phyloP scores from a whole-genome alignment of 2,329 filamentous ascomycete species.

The Plenodomus lindquistii region DNA sequence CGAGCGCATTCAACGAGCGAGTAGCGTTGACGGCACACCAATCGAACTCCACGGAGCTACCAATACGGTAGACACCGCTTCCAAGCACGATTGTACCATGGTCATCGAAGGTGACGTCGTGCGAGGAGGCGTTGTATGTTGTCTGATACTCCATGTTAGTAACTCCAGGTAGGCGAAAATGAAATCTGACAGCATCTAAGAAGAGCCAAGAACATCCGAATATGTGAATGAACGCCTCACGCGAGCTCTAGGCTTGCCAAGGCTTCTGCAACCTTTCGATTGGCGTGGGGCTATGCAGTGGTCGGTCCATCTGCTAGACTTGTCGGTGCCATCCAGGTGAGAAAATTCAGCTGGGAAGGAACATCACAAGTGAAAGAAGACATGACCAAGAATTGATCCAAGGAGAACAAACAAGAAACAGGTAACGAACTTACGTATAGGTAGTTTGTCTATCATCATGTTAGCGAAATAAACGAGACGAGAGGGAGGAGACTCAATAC shows the following conservation, averaged over 20 bases:
- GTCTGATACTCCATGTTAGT: slow-evolving; percentile 68
- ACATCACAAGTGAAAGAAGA: no score
- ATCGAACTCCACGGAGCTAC: slow-evolving; percentile 97
- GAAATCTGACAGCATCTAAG: no score
- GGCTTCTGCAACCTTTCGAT: no score
- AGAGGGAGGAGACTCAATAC: neutral
- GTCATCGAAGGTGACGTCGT: slow-evolving; percentile 93
- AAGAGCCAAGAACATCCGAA: no score
- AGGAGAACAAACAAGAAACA: no score
- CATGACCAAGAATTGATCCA: neutral
- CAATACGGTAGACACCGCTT: slow-evolving; percentile 95
- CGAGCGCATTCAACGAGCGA: slow-evolving; percentile 78
- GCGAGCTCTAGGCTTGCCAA: no score
- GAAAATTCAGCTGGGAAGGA: no score
- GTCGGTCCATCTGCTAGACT: no score
- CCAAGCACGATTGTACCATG: slow-evolving; percentile 88
- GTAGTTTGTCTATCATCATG: neutral
- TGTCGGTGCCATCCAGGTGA: no score
- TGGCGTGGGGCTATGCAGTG: no score
- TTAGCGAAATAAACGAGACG: neutral
- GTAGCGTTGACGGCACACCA: slow-evolving; percentile 96
- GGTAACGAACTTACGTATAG: slow-evolving; percentile 7
- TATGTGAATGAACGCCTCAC: no score
- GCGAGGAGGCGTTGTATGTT: slow-evolving; percentile 92
- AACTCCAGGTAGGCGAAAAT: neutral